Base-by-base conservation (phyloP, 331 rosid species). In the Phaseolus coccineus region DNA sequence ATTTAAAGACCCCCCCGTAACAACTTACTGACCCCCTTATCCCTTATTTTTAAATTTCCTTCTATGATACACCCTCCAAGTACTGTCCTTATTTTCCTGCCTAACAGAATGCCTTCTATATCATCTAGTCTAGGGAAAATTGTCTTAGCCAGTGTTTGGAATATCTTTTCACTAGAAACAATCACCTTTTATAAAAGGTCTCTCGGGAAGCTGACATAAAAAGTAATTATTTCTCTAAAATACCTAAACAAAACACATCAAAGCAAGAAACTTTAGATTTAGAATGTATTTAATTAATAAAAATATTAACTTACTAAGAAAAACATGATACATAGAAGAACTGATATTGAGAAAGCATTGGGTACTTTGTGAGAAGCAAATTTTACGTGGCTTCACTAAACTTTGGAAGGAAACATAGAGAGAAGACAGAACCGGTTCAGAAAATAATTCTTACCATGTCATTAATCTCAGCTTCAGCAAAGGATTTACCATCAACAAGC, bases 401-500 rank as follows among this genome's bases (percentile, higher is more conserved):
- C 55, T 82, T 66, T 31, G 44, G 55, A 77, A 80, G 62, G 76
- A 44, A 61, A 67, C 74, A 73, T 13, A 31, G 6, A 37, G 50
- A 69, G 27, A 51, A 56, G 73, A 76, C 31, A 83, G 59, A 69
- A 56, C 22, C 15, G 52, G 42, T 13, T 80, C 37, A 55, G 62
- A 74, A 58, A 68, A 55, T 53, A 80, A 73, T 57, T 76, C 90
- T 96, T 90, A 96, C 99, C 99, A 96, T 83, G 83, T 96, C 99
- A 88, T 89, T 96, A 71, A 96, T 89, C 89, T 96, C 99, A 8
- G 92, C 97, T 87, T 93, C 99, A 1, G 99, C 99, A 88, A 96
- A 96, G 71, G 99, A 84, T 93, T 96, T 93, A 77, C 99, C 98
- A 86, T 96, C 99, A 37, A 90, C 90, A 82, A 96, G 96, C 99